Percentiles rank a stretch among this genome's conserved stretches.
These are phyloP conservation scores for Hortiboletus flavorubellus DNA, from an alignment of 768 basidiomycete species.

Conservation along the genomic window DNA sequence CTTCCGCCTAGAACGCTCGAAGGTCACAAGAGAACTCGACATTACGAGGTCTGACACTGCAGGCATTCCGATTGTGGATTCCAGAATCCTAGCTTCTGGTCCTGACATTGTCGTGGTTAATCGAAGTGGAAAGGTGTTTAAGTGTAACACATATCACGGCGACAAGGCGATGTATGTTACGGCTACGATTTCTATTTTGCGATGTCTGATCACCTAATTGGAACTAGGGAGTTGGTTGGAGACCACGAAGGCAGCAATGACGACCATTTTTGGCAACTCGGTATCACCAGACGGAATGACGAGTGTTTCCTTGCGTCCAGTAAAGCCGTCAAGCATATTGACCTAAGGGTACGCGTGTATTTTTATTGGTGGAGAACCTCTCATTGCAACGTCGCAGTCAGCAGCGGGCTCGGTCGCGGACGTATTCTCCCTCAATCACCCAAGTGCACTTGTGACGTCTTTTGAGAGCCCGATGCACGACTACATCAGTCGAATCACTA, in stretches of 20 bases:
- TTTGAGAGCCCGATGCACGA: conserved; percentile 44
- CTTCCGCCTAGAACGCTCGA: conserved; percentile 27
- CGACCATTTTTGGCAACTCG: conserved; percentile 54
- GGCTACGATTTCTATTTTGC: not conserved
- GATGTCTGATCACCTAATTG: not conserved
- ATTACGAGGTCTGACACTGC: conserved; percentile 42
- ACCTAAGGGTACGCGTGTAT: conserved; percentile 50
- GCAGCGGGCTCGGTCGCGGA: conserved; percentile 20
- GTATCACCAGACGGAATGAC: conserved; percentile 31
- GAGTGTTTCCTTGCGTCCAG: conserved; percentile 48
- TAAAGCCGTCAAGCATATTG: conserved; percentile 42
- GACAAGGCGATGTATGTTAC: conserved; percentile 40
- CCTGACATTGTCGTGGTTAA: conserved; percentile 45
- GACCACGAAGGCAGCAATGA: conserved; percentile 3
- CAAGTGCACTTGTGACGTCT: conserved; percentile 48
- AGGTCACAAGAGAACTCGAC: conserved; percentile 34
- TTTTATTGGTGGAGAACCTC: not conserved
- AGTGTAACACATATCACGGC: conserved; percentile 37
- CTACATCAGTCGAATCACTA: conserved; percentile 49
- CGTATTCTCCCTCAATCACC: conserved; percentile 35
- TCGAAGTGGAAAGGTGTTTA: conserved; percentile 50
- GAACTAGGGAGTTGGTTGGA: conserved; percentile 21
- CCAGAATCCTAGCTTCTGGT: conserved; percentile 36
- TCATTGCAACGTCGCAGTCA: conserved; percentile 29
- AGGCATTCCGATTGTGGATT: conserved; percentile 44